These are phyloP conservation scores for Scleromitrula shiraiana DNA, from an alignment of 2,329 filamentous ascomycete genomes.

Conservation along the genomic window DNA sequence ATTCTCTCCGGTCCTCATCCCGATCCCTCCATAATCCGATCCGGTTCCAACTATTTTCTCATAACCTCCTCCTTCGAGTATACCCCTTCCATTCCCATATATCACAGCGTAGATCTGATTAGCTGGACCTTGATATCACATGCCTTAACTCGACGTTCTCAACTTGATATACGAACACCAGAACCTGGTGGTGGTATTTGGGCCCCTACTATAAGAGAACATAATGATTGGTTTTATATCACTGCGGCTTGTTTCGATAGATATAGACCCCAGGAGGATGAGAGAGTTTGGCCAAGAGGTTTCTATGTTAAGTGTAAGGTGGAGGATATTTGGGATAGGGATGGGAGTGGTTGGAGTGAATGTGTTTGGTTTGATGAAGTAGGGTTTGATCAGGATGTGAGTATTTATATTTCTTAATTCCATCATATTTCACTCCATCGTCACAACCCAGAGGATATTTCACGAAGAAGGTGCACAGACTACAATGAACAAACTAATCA, in stretches of 20 bases:
- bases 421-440: no score
- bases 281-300: constrained; percentile 1
- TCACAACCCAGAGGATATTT: no score
- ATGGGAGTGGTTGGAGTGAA: neutral
- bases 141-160: constrained; percentile 31
- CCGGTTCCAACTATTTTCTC: constrained; percentile 1
- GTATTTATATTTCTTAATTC: neutral
- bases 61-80: constrained; percentile 7
- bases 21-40: constrained; percentile 27
- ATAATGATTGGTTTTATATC: constrained; percentile 39
- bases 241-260: constrained; percentile 32
- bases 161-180: constrained; percentile 32
- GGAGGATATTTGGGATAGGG: neutral
- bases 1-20: constrained; percentile 37
- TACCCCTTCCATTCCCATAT: constrained; percentile 1
- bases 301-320: constrained; percentile 5
- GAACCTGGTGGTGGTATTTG: constrained; percentile 37
- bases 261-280: constrained; percentile 2
- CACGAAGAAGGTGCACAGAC: no score
- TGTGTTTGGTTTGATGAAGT: constrained; percentile 9
- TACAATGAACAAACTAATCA: no score
- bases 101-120: constrained; percentile 35
- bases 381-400: constrained; percentile 7
- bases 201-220: constrained; percentile 39
- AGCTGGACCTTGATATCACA: constrained; percentile 41